Base-by-base conservation (phyloP, 495 filamentous ascomycete species). In the Penicillium turbatum region DNA sequence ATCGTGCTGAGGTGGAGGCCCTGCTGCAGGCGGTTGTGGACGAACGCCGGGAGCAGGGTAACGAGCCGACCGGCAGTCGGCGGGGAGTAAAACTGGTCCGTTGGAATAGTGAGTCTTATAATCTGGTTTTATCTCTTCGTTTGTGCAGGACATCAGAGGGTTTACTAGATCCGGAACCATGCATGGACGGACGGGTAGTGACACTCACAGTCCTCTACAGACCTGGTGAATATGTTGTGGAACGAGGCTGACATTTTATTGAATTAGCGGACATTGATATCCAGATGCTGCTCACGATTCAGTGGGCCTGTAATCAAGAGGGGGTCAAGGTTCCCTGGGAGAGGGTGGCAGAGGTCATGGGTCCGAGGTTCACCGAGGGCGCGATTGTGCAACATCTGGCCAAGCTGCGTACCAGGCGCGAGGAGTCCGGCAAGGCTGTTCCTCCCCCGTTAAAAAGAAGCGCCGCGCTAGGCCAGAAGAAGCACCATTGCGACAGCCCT, bases 371-470 rank as follows among this genome's bases (percentile, higher is more conserved):
- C 15, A 71, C 66, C 0, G 72, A 73, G 26, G 71, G 76, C 1
- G 73, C 75, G 0, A 74, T 80, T 13, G 60, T 77, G 1, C 78
- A 80, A 53, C 78, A 80, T 37, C 56, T 79, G 2, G 63, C 73
- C 0, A 80, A 80, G 48, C 48, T 79, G 1, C 75, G 76, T 1
- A 6, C n/a, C 6, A 67, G 65, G 17, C 64, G 72, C 37, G 51
- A 64, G 13, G 44, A 57, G 0, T 58, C 64, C 0, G 61, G 62
- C 0, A 69, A 74, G 26, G 41, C 46, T 1, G 70, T 75, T 2
- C 76, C 77, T 0, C 73, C 75, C 2, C 65, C 71, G 4, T 56
- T 78, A 9, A 52, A 51, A 24, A 2, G 21, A 4, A 24, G 21
- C 4, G 21, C 21, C 21, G 21, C 4, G 21, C 21, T 24, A 2